Evolutionary conservation across 345 rosid species (phyloP).

Genomic region (Syzygium grande): DNA sequence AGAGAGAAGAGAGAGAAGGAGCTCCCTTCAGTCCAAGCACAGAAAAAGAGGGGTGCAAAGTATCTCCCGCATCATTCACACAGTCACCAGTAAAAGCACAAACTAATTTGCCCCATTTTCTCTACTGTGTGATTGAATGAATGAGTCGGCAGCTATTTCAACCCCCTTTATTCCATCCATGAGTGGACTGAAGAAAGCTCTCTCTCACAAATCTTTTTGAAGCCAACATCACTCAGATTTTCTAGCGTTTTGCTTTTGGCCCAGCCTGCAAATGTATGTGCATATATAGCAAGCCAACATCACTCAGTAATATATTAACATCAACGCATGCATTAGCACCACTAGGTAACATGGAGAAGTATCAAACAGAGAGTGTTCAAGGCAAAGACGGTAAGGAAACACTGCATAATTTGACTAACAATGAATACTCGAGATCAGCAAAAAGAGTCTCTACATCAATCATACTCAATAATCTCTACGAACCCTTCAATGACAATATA

Average conservation of each 20-base stretch:
- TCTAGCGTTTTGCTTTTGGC: not conserved
- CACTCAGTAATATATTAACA: not conserved
- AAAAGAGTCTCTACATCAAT: not conserved
- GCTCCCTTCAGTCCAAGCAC: slow-evolving; percentile 99
- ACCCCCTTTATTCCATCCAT: slow-evolving; percentile 41
- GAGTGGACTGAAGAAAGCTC: slow-evolving; percentile 92
- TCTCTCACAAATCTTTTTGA: slow-evolving; percentile 11
- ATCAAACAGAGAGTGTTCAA: not conserved
- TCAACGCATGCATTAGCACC: not conserved
- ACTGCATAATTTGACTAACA: not conserved
- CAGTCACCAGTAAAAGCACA: slow-evolving; percentile 44
- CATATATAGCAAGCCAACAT: not conserved
- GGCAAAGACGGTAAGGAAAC: not conserved
- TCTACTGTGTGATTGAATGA: slow-evolving; percentile 62
- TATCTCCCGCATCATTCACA: slow-evolving; percentile 98
- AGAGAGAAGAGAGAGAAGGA: slow-evolving; percentile 42
- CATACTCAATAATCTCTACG: not conserved
- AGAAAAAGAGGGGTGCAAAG: slow-evolving; percentile 58
- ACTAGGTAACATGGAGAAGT: not conserved
- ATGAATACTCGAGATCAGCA: not conserved
- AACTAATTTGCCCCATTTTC: not conserved
- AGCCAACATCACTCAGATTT: slow-evolving; percentile 9
- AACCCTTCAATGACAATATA: not conserved
- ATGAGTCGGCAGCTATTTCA: slow-evolving; percentile 94
- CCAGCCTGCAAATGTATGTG: not conserved